These are phyloP conservation scores for Aspergillus versicolor DNA, from an alignment of 2,329 filamentous ascomycete genomes.

Conservation along the genomic window DNA sequence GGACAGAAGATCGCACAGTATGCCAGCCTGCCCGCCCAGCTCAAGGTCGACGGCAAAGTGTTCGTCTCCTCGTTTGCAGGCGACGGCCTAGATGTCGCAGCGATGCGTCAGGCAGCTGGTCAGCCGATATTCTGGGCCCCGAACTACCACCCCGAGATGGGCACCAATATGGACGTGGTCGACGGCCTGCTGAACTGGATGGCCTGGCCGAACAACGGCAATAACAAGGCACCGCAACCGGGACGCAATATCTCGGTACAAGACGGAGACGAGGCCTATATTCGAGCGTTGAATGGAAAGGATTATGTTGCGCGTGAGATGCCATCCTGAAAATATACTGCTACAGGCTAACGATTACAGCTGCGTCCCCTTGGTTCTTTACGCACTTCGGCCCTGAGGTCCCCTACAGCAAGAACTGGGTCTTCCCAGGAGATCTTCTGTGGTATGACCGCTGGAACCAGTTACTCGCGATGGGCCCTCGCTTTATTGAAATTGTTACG, in stretches of 20 bases:
- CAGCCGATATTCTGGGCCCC: slow-evolving; percentile 50
- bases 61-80: slow-evolving; percentile 57
- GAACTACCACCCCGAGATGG: slow-evolving; percentile 49
- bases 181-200: slow-evolving; percentile 47
- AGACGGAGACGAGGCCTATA: slow-evolving; percentile 38
- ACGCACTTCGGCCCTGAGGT: slow-evolving; percentile 50
- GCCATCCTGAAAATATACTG: slow-evolving; percentile 30
- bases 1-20: slow-evolving; percentile 51
- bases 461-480: slow-evolving; percentile 45
- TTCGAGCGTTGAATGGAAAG: slow-evolving; percentile 38
- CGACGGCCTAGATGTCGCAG: slow-evolving; percentile 46
- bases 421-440: slow-evolving; percentile 46
- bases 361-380: slow-evolving; percentile 53
- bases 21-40: slow-evolving; percentile 45
- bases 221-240: slow-evolving; percentile 51
- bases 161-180: slow-evolving; percentile 35
- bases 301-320: slow-evolving; percentile 50
- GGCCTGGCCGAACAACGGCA: slow-evolving; percentile 43
- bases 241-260: slow-evolving; percentile 42
- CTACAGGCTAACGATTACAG: slow-evolving; percentile 18
- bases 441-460: slow-evolving; percentile 46
- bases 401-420: slow-evolving; percentile 54
- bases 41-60: slow-evolving; percentile 50
- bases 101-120: slow-evolving; percentile 45
- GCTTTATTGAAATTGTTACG: slow-evolving; percentile 49